phyloP scores from a whole-genome alignment of 2,329 filamentous ascomycete genomes.

The Aspergillus novofumigatus region DNA sequence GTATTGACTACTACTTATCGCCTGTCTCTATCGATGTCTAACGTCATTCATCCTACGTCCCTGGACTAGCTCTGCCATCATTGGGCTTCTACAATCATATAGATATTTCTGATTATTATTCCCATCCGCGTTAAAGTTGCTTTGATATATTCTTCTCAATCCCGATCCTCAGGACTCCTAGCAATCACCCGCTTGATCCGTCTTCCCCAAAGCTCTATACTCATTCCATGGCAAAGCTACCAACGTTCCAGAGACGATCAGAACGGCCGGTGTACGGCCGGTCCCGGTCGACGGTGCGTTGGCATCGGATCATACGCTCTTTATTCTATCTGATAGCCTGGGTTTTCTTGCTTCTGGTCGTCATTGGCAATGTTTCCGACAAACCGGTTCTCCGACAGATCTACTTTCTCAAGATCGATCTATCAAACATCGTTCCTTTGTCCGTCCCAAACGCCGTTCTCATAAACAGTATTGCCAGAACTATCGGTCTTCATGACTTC shows the following conservation, averaged over 20 bases:
- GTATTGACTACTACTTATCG: not conserved
- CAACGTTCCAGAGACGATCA: constrained; percentile 23
- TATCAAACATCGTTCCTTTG: constrained; percentile 74
- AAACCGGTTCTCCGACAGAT: constrained; percentile 61
- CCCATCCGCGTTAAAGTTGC: not conserved
- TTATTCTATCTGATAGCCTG: constrained; percentile 69
- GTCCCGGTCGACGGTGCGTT: constrained; percentile 37
- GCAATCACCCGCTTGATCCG: not conserved
- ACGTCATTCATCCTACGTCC: not conserved
- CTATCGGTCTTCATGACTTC: constrained; percentile 86
- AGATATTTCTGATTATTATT: not conserved
- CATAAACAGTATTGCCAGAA: constrained; percentile 82
- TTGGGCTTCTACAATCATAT: not conserved
- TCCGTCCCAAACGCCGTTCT: constrained; percentile 67
- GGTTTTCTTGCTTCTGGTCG: constrained; percentile 75
- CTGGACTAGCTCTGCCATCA: not conserved
- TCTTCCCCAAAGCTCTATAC: not conserved
- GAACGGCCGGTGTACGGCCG: constrained; percentile 26
- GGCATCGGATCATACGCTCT: constrained; percentile 62
- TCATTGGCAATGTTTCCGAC: constrained; percentile 69
- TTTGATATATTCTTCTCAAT: not conserved
- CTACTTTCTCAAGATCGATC: constrained; percentile 81
- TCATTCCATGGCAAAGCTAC: constrained; percentile 22
- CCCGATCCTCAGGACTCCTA: not conserved
- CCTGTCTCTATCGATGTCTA: not conserved